These are phyloP conservation scores for Flaveria robusta DNA, from an alignment of 129 eudicot genomes.

Conservation along the genomic window DNA sequence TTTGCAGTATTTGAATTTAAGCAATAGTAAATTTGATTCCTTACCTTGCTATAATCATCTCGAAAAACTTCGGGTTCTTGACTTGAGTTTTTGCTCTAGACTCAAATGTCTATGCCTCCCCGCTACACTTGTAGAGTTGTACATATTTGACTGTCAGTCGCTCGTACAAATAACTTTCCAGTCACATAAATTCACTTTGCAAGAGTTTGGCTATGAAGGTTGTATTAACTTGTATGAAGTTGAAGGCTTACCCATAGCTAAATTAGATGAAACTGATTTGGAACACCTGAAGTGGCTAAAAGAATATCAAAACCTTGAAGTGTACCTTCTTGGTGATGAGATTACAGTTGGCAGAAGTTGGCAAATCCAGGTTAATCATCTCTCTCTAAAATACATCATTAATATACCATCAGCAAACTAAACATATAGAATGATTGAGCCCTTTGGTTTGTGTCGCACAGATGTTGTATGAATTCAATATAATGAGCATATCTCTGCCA, in stretches of 20 bases:
- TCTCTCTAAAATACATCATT: background rate
- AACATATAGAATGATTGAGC: constrained; percentile 10
- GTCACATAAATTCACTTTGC: constrained; percentile 17
- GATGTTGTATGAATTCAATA: constrained; percentile 25
- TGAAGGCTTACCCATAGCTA: constrained; percentile 2
- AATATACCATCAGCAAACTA: background rate
- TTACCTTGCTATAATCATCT: constrained; percentile 22
- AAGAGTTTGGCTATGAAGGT: constrained; percentile 23
- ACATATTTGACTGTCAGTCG: background rate
- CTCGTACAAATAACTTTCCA: constrained; percentile 19
- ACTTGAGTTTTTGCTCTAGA: constrained; percentile 17
- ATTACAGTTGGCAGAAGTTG: background rate
- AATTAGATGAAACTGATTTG: constrained; percentile 11
- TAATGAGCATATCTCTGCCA: constrained; percentile 20
- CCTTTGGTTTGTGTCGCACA: background rate
- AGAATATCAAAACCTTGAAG: background rate
- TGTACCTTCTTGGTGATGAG: constrained; percentile 20
- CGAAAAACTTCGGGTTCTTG: constrained; percentile 17
- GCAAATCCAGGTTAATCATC: constrained; percentile 2
- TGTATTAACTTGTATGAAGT: constrained; percentile 16
- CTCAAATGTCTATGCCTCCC: constrained; percentile 4
- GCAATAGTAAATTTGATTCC: constrained; percentile 7
- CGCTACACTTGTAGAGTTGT: constrained; percentile 15
- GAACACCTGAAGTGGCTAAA: constrained; percentile 27
- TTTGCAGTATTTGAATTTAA: constrained; percentile 22